Base-by-base conservation (phyloP, 495 filamentous ascomycete species). In the Penicillium maclennaniae region DNA sequence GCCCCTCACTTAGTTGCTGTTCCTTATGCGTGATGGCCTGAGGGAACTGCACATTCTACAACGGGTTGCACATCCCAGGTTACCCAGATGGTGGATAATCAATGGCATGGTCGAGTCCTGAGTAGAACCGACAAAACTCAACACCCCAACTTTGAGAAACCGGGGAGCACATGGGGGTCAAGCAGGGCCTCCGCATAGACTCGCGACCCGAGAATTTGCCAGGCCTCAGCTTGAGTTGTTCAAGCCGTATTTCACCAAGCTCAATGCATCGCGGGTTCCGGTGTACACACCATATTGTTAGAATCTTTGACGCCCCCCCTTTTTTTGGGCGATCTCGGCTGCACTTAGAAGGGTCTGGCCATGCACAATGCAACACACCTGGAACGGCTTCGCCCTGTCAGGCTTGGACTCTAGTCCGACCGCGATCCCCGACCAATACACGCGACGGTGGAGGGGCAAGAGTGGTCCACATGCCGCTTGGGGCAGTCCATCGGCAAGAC, bases 401-500 rank as follows among this genome's bases (percentile, higher is more conserved):
- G 40, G 23, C 41, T 56, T 43, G 45, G 45, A 45, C 40, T 43
- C 41, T 53, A 46, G 52, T 55, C 53, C 46, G 56, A 52, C 58
- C 50, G 46, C 50, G 42, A 53, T 56, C 49, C 36, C 38, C 36
- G 26, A 41, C 51, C 56, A 54, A 55, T 60, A 47, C 53, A 26
- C 45, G 45, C 43, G 12, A 27, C 51, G 48, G 14, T 19, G 51
- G 53, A 56, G 49, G 56, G 58, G 58, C 38, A 44, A 27, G 31
- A 14, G 37, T 20, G 59, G 55, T 56, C 62, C 59, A 62, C 59
- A 54, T 56, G 45, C 56, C 59, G 62, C 59, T 57, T 57, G 44
- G 53, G 31, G 54, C 59, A 51, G 53, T 65, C 46, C 37, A 31
- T 55, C 56, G 59, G 62, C 47, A 45, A 45, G 41, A 45, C 45